Base-by-base conservation (phyloP, 352 stramenopile genomes). In the Paralagenidium karlingii region DNA sequence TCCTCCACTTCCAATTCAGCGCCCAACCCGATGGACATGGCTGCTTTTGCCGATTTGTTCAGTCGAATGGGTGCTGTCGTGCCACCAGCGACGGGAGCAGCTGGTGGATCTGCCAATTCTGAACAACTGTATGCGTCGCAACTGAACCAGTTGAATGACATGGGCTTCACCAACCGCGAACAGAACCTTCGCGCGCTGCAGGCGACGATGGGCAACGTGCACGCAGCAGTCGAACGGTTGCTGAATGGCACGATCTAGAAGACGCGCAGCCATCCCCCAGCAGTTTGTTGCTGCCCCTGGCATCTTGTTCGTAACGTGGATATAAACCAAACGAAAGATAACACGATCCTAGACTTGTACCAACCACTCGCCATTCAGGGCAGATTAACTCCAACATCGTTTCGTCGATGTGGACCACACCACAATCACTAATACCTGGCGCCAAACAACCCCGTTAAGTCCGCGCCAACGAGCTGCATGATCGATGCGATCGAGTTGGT, bases 151-250 rank as follows among this genome's bases (percentile, higher is more conserved):
- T 62, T 96, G 30, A 68, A 61, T 30, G 82, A 94, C 50, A 95
- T 96, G 82, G 85, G 85, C 30, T 95, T 96, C 39, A 64, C 68
- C 6, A 87, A 96, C 60, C 66, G 73, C 16, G 77, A 87, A 21
- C 78, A 89, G 43, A 94, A 92, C 65, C 45, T 94, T 31, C 68
- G 79, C 22, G 83, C 80, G 34, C 59, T 96, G 41, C 77, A 93
- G 49, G 66, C 68, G 22, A 91, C 82, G 19, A 46, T 62, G 13
- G 85, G 85, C 38, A 95, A 96, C 50, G 82, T 96, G 22, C 81
- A 94, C 46, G 76, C 77, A 3, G 85, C 85, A 4, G 79, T 96
- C 3, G 84, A 96, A 34, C 76, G 81, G 15, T 51, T 96, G 39
- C 60, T 96, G 31, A 83, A 76, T 29, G 78, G 78, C 29, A 46